Evolutionary conservation across 495 filamentous ascomycete species (phyloP).

Genomic region (Podospora conica): DNA sequence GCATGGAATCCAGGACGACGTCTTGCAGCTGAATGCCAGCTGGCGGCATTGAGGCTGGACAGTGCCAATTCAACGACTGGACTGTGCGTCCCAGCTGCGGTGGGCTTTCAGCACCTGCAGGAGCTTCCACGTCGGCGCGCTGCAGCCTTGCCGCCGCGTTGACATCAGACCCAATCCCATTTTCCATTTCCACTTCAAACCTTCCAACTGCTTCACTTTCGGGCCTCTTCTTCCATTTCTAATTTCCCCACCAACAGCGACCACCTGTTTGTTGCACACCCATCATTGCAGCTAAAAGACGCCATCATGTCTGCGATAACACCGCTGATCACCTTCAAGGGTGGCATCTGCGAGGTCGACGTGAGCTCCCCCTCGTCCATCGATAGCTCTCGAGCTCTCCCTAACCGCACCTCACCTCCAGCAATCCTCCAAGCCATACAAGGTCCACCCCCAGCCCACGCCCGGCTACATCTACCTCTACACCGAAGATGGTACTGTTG

Average conservation of each 20-base stretch:
- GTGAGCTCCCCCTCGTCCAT: conserved; percentile 47
- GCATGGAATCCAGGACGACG: not conserved
- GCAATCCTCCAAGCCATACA: conserved; percentile 55
- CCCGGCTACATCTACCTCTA: conserved; percentile 93
- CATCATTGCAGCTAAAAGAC: not conserved
- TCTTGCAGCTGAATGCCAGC: not conserved
- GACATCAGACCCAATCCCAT: not conserved
- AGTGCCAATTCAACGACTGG: not conserved
- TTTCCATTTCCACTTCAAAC: not conserved
- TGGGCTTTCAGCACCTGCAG: not conserved
- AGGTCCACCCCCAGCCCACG: conserved; percentile 59
- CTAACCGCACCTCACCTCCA: conserved; percentile 26
- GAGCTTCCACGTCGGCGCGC: not conserved
- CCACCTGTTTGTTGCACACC: not conserved
- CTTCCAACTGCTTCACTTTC: not conserved
- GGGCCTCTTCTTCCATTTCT: not conserved
- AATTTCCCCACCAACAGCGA: not conserved
- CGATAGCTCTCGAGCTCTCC: not conserved
- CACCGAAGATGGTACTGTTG: conserved; percentile 69
- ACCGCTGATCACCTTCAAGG: conserved; percentile 95
- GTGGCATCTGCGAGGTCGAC: conserved; percentile 80
- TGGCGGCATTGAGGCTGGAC: not conserved
- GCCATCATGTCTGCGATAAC: conserved; percentile 60
- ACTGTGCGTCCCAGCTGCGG: not conserved
- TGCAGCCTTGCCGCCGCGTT: conserved; percentile 8